Percentiles rank a stretch among this genome's conserved stretches.
phyloP scores from a whole-genome alignment of 2,329 filamentous ascomycete species.

The Canariomyces notabilis region DNA sequence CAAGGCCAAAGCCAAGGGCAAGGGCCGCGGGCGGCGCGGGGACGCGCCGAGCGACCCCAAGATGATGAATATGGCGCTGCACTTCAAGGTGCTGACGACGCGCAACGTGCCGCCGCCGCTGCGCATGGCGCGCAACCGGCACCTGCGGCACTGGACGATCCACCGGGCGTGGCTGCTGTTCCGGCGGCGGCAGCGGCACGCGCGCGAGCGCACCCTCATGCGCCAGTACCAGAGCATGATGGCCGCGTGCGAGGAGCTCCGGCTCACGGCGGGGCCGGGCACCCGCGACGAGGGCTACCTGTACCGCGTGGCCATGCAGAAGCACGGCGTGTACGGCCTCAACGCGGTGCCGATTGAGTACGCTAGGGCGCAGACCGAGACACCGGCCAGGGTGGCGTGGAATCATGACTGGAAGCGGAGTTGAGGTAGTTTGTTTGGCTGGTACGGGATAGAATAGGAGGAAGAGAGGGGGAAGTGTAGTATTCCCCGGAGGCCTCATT shows the following conservation, averaged over 20 bases:
- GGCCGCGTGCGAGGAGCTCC: constrained; percentile 78
- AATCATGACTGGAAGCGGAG: constrained; percentile 83
- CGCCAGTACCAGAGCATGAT: constrained; percentile 78
- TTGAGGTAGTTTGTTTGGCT: not conserved
- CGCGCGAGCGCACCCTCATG: constrained; percentile 66
- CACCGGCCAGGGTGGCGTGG: constrained; percentile 74
- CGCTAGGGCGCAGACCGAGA: constrained; percentile 77
- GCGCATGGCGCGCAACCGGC: constrained; percentile 79
- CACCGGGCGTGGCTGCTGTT: constrained; percentile 90
- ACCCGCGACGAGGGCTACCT: constrained; percentile 62
- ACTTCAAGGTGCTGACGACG: constrained; percentile 30
- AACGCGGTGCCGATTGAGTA: constrained; percentile 87
- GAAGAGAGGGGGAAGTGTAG: not conserved
- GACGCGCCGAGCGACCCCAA: constrained; percentile 29
- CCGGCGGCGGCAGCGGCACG: constrained; percentile 61
- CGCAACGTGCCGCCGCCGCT: constrained; percentile 56
- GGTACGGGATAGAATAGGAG: not conserved
- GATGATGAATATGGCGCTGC: constrained; percentile 31
- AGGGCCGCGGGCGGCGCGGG: not conserved
- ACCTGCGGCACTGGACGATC: constrained; percentile 96
- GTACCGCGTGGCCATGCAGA: constrained; percentile 85
- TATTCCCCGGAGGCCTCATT: too few species aligned
- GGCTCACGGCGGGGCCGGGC: constrained; percentile 53
- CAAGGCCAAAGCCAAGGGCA: constrained; percentile 1
- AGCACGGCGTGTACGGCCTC: constrained; percentile 73